A percentile compares a stretch with the other conserved stretches of the same genome.
These are phyloP conservation scores for Botryotinia convoluta DNA, from an alignment of 2,329 filamentous ascomycete genomes.

Conservation along the genomic window DNA sequence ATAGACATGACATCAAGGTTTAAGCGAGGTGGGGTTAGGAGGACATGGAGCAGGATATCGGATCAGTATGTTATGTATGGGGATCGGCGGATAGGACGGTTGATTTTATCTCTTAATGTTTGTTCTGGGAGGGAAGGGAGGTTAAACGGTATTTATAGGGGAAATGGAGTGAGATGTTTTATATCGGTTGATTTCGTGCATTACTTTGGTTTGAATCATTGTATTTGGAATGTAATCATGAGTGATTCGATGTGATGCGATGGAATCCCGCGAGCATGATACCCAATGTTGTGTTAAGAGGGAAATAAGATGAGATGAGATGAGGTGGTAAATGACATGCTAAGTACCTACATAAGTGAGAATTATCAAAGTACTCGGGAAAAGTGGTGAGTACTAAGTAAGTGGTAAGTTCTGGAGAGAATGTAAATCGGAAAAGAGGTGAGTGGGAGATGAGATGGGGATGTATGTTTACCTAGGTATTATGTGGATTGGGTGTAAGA, in stretches of 20 bases:
- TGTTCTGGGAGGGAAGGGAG: neutral
- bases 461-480: neutral
- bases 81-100: neutral
- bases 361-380: neutral
- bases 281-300: neutral
- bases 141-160: neutral
- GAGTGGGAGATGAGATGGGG: neutral
- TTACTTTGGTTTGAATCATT: neutral
- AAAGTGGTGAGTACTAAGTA: fast-evolving
- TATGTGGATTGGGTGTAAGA: too few relatives aligned
- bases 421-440: neutral
- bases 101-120: neutral
- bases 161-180: neutral
- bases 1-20: neutral
- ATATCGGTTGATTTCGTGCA: neutral
- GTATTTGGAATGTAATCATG: neutral
- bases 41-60: neutral
- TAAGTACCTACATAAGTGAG: neutral
- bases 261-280: neutral
- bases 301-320: neutral
- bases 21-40: neutral
- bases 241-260: neutral
- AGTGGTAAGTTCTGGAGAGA: neutral
- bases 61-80: neutral
- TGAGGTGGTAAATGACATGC: neutral